Evolutionary conservation across 2,329 filamentous ascomycete species (phyloP).

Genomic region (Sporothrix variecibatus): DNA sequence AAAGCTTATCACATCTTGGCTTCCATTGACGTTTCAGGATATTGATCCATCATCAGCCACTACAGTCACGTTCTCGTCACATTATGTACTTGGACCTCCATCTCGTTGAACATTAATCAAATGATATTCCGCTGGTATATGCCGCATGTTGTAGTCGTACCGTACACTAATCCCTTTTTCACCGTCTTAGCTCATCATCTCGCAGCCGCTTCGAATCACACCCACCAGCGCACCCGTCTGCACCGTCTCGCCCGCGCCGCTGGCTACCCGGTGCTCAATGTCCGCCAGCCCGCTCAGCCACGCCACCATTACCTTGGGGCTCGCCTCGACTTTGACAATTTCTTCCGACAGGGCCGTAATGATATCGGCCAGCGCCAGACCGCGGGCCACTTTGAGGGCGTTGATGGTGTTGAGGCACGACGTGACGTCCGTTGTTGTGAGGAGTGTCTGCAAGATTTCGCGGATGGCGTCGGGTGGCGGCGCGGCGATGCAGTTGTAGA

Average conservation of each 20-base stretch:
- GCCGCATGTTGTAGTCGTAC: background rate
- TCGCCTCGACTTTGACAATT: slow-evolving; percentile 78
- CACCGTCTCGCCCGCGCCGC: slow-evolving; percentile 81
- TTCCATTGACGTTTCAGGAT: background rate
- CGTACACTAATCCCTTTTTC: background rate
- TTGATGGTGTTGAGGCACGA: slow-evolving; percentile 87
- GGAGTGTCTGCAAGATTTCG: slow-evolving; percentile 79
- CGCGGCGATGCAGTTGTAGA: slow-evolving; percentile 96
- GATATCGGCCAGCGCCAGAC: slow-evolving; percentile 90
- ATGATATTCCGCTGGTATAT: slow-evolving; percentile 8
- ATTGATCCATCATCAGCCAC: background rate
- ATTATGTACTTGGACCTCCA: background rate
- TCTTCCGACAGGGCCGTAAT: slow-evolving; percentile 84
- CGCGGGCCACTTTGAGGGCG: slow-evolving; percentile 79
- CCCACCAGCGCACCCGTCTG: slow-evolving; percentile 94
- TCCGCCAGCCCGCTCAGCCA: slow-evolving; percentile 92
- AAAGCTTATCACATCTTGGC: slow-evolving; percentile 7
- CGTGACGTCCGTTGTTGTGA: slow-evolving; percentile 83
- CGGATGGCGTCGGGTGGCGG: slow-evolving; percentile 87
- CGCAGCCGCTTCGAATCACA: slow-evolving; percentile 81
- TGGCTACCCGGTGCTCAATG: slow-evolving; percentile 87
- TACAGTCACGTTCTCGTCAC: background rate
- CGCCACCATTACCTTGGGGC: slow-evolving; percentile 79
- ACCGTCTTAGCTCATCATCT: slow-evolving; percentile 54
- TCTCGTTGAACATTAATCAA: background rate